Base-by-base conservation (phyloP, 495 filamentous ascomycete genomes). In the Parathielavia appendiculata region DNA sequence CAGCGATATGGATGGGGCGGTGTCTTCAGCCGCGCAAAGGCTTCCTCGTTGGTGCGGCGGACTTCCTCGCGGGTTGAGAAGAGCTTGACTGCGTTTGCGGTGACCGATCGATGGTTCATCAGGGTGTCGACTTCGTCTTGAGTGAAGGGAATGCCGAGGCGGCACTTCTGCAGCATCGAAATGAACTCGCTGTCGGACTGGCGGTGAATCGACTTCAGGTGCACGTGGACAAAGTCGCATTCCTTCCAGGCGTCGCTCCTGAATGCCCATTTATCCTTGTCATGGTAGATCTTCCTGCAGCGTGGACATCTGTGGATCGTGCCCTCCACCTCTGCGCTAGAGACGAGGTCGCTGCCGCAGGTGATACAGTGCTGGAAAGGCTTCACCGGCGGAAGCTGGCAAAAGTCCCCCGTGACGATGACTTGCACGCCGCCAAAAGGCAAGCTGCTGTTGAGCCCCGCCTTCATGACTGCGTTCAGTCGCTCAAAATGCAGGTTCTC, bases 371-470 rank as follows among this genome's bases (percentile, higher is more conserved):
- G 63, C 81, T 89, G 26, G 82, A 79, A 80, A 7, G 93, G 91
- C 23, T 87, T 90, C 12, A 98, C 91, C 0, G 92, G 92, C 0
- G 93, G 91, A 16, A 98, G 71, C 66, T 98, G 93, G 69, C 95
- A 97, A 69, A 97, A 98, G 71, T 98, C 93, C 0, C 93, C 93
- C 0, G 92, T 97, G 26, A 97, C 87, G 32, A 98, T 82, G 35
- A 98, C 78, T 66, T 97, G 92, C 43, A 95, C 91, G 1, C 92
- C 92, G 32, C 93, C 93, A 70, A 97, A 98, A 0, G 92, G 83
- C 2, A 81, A 73, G 5, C 82, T 82, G 4, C 34, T 13, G 5
- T 44, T 5, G 39, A 75, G 67, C 20, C 66, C 70, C 12, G 40
- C 60, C 52, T 81, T 76, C 73, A 84, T 76, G 26, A 80, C 56